Base-by-base conservation (phyloP, 805 yeast genomes). In the Nakazawaea pomicola region DNA sequence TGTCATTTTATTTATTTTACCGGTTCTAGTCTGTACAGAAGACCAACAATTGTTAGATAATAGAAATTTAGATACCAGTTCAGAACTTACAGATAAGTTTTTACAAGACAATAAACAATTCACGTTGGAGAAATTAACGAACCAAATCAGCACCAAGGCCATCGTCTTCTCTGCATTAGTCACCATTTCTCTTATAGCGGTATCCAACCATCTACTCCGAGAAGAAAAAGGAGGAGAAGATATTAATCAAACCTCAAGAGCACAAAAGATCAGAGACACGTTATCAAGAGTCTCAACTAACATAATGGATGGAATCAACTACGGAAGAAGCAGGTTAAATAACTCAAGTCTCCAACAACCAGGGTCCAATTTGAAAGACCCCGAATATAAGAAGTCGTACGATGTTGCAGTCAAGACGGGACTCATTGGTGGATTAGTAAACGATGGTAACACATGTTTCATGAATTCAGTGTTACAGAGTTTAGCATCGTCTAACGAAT, bases 401-500 rank as follows among this genome's bases (percentile, higher is more conserved):
- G 52, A 56, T 19, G 45, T 39, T n/a, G 80, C 81, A n/a, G 45
- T 72, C 40, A 66, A 67, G 36, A 65, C 71, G 40, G 91, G 91
- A 43, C 90, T 90, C 1, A 75, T 87, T 25, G 96, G 96, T 19
- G 97, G 97, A 1, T 70, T 90, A 28, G 72, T 76, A 44, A 90
- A 90, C 57, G 95, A 87, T 49, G 96, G 97, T 11, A 90, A 90
- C 56, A 88, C 96, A 0, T 90, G 97, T 60, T 90, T 90, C 53
- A 88, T 89, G 95, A 90, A 90, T 62, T 78, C 89, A 18, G 96
- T 90, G 1, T 60, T 90, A 20, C 97, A 90, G 58, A 74, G 85
- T 14, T 62, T 89, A 43, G 89, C 95, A 0, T 81, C 91, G 0
- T 81, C 93, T 0, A 68, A 72, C 19, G 74, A 79, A 27, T 63